These are phyloP conservation scores for Talaromyces adpressus DNA, from an alignment of 495 filamentous ascomycete genomes.

Conservation along the genomic window DNA sequence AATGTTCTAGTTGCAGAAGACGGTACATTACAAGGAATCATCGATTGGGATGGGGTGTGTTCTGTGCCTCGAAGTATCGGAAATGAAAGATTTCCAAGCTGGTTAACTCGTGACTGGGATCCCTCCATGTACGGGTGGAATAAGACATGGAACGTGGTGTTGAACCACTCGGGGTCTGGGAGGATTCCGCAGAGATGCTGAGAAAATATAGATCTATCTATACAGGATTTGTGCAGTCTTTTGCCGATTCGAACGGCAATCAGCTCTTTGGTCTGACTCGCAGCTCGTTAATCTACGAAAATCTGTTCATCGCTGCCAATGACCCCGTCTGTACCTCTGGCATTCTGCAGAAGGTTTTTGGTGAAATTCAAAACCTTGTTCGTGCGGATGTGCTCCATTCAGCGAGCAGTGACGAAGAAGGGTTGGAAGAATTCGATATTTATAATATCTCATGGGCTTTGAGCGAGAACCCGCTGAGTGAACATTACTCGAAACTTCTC, in stretches of 20 bases:
- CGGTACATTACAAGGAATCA: conserved; percentile 29
- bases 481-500: neutral
- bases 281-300: neutral
- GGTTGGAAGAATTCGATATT: neutral
- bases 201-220: conserved; percentile 12
- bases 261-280: neutral
- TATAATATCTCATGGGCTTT: neutral
- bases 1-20: conserved; percentile 29
- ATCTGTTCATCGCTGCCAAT: neutral
- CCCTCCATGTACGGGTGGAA: conserved; percentile 22
- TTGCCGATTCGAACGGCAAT: neutral
- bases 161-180: conserved; percentile 20
- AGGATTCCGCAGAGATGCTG: conserved; percentile 15
- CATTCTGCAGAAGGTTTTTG: neutral
- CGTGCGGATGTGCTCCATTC: neutral
- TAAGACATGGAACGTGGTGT: conserved; percentile 17
- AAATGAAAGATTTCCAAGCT: conserved; percentile 22
- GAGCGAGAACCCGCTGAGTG: neutral
- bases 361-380: neutral
- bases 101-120: conserved; percentile 32
- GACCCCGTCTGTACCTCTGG: neutral
- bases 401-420: neutral
- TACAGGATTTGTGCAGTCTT: conserved; percentile 1
- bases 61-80: conserved; percentile 22
- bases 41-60: conserved; percentile 38